Base-by-base conservation (phyloP, 345 rosid genomes). In the Brassica carinata region DNA sequence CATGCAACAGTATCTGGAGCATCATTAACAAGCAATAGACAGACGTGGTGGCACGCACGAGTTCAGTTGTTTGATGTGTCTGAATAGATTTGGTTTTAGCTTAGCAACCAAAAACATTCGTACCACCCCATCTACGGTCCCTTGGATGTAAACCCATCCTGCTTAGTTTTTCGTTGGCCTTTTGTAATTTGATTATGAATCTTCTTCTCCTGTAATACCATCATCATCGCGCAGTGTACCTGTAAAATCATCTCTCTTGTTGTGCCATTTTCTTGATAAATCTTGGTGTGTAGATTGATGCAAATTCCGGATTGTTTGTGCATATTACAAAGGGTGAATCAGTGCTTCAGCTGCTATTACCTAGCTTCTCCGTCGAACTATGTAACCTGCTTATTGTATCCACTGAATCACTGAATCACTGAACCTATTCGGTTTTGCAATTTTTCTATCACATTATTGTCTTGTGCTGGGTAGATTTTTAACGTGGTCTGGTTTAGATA, bases 1-100 rank as follows among this genome's bases (percentile, higher is more conserved):
- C 76, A 11, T 91, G 97, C 79, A 80, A 88, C 57, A 82, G 70
- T 74, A 87, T 94, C 65, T 94, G 98, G 98, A 85, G 87, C 86
- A 83, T 88, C 85, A 89, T 90, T 61, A 82, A 86, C 82, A 69
- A 55, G 66, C 67, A 76, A 59, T 88, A 87, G 55, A 17, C 53
- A 23, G 30, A 55, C 19, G 40, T 76, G 64, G 36, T 29, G 30
- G 30, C 30, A 29, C 30, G 30, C 36, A 29, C 30, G 30, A 29
- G 27, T 62, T 74, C 18, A 26, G 27, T 75, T 68, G 64, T 48
- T 61, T 74, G 64, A 74, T 59, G 17, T 45, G 19, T 72, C 48
- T 36, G 61, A 48, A 33, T 11, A 15, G 72, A 40, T 31, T 55
- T 71, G 43, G 72, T 81, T 76, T 66, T 34, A 43, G 38, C 67